Evolutionary conservation across 2,329 filamentous ascomycete genomes (phyloP).

Genomic region (Trichoderma citrinoviride): DNA sequence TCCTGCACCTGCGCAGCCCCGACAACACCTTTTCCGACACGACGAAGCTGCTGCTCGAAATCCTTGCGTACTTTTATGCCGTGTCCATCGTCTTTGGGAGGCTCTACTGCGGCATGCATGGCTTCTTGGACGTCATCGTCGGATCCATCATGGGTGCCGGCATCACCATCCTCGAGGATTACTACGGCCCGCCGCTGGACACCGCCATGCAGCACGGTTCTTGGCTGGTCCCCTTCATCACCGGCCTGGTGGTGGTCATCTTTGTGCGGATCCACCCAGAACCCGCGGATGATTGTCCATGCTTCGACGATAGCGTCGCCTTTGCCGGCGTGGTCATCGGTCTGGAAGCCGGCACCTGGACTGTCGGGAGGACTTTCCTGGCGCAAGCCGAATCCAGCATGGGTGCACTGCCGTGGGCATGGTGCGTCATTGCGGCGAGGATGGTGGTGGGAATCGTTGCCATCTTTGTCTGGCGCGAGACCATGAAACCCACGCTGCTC

Average conservation of each 20-base stretch:
- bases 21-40: conserved; percentile 60
- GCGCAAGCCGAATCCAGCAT: conserved; percentile 57
- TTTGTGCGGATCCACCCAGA: conserved; percentile 90
- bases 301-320: conserved; percentile 92
- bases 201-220: conserved; percentile 64
- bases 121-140: conserved; percentile 84
- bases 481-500: conserved; percentile 81
- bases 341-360: conserved; percentile 79
- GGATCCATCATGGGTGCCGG: conserved; percentile 74
- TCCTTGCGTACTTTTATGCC: conserved; percentile 77
- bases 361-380: conserved; percentile 59
- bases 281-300: conserved; percentile 93
- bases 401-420: conserved; percentile 63
- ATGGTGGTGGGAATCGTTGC: conserved; percentile 77
- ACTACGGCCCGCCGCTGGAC: conserved; percentile 63
- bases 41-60: conserved; percentile 62
- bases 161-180: conserved; percentile 59
- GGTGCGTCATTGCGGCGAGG: conserved; percentile 60
- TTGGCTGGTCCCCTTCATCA: conserved; percentile 61
- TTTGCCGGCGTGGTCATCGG: conserved; percentile 91
- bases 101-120: conserved; percentile 98
- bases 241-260: conserved; percentile 65
- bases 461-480: conserved; percentile 86
- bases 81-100: conserved; percentile 86
- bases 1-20: conserved; percentile 66